Conservation (phyloP, 2,329 filamentous ascomycete genomes). For the Cladobotryum mycophilum region DNA sequence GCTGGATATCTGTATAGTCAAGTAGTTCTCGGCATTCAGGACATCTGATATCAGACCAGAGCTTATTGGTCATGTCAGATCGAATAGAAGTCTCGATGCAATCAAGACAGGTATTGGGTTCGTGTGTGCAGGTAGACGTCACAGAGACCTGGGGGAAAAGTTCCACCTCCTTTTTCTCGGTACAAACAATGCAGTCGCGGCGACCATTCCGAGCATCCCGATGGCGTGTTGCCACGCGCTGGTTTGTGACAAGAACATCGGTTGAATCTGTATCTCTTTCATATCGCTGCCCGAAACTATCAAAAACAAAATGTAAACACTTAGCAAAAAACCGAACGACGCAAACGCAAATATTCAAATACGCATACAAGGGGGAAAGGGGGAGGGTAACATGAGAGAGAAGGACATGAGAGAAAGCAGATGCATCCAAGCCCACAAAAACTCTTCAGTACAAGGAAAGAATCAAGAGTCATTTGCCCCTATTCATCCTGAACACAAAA, state of each 20-base stretch:
- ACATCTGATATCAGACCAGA: slow-evolving; percentile 44
- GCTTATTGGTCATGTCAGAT: slow-evolving; percentile 26
- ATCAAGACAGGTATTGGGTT: slow-evolving; percentile 27
- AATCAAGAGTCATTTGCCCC: background rate
- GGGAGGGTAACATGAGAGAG: background rate
- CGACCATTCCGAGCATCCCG: slow-evolving; percentile 16
- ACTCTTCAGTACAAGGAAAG: too few species aligned
- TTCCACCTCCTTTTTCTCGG: slow-evolving; percentile 22
- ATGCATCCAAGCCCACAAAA: background rate
- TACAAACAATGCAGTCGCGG: slow-evolving; percentile 32
- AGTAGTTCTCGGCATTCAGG: slow-evolving; percentile 43
- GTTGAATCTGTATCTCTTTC: slow-evolving; percentile 20
- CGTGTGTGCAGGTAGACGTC: slow-evolving; percentile 28
- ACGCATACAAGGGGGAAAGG: background rate
- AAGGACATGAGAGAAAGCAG: background rate
- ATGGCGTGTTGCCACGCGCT: slow-evolving; percentile 17
- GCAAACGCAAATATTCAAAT: background rate
- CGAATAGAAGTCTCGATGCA: slow-evolving; percentile 31
- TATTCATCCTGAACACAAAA: background rate
- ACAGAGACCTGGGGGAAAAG: slow-evolving; percentile 28
- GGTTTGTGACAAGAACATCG: slow-evolving; percentile 25
- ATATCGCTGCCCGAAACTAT: slow-evolving; percentile 30
- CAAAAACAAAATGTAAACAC: slow-evolving; percentile 1
- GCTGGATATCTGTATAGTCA: slow-evolving; percentile 37
- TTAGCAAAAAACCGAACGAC: slow-evolving; percentile 6